phyloP scores from a whole-genome alignment of 2,329 filamentous ascomycete species.

The Exserohilum rostratum region DNA sequence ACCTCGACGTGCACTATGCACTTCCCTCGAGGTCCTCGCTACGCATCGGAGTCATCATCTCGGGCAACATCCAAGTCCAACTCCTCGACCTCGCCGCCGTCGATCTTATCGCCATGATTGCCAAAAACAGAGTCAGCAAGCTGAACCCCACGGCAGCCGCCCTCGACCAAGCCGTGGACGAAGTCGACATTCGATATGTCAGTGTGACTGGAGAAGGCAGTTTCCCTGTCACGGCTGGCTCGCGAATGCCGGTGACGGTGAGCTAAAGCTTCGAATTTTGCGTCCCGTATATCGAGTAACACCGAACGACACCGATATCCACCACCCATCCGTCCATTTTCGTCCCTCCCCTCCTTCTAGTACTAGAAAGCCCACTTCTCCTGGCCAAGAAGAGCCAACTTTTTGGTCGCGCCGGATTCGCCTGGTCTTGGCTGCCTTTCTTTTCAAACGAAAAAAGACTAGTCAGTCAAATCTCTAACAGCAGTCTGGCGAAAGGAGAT shows the following conservation, averaged over 20 bases:
- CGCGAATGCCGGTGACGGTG: constrained; percentile 48
- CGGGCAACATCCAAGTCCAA: constrained; percentile 39
- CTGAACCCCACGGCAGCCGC: constrained; percentile 30
- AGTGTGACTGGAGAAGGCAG: constrained; percentile 46
- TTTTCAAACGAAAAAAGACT: constrained; percentile 7
- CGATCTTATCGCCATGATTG: constrained; percentile 42
- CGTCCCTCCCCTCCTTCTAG: constrained; percentile 12
- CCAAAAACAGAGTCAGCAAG: constrained; percentile 35
- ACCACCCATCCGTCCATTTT: too few relatives aligned
- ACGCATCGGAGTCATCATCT: constrained; percentile 41
- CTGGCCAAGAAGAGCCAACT: constrained; percentile 38
- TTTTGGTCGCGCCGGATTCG: constrained; percentile 44
- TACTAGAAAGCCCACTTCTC: constrained; percentile 24
- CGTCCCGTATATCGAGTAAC: constrained; percentile 30
- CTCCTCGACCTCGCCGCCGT: constrained; percentile 42
- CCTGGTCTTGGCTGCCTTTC: constrained; percentile 33
- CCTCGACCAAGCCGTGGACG: constrained; percentile 43
- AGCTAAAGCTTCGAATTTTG: constrained; percentile 39
- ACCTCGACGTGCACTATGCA: constrained; percentile 40
- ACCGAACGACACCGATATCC: too few relatives aligned
- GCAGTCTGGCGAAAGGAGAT: constrained; percentile 43
- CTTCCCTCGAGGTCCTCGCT: constrained; percentile 45
- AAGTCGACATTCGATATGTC: constrained; percentile 47
- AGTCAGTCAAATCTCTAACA: constrained; percentile 41
- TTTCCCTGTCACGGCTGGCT: constrained; percentile 44